Base-by-base conservation (phyloP, 345 rosid genomes). In the Rhodomyrtus tomentosa region DNA sequence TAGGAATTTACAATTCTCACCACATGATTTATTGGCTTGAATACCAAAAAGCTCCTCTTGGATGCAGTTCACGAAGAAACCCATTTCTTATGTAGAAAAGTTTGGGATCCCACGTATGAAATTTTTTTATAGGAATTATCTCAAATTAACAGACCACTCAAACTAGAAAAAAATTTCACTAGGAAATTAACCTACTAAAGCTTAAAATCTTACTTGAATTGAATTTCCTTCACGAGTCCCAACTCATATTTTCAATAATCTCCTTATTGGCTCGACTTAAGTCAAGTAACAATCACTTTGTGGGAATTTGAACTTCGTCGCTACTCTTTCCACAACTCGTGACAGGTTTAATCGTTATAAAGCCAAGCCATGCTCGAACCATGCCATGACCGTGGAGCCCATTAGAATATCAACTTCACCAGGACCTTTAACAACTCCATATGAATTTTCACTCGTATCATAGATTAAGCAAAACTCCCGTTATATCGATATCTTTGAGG, bases 381-480 rank as follows among this genome's bases (percentile, higher is more conserved):
- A 15, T 6, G 7, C 20, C 20, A 51, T 51, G 5, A 51, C 7
- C 7, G 18, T 15, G 3, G 40, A 59, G 21, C 73, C 15, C 29
- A 29, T 29, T 0, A 27, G 4, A 38, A 59, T 0, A 15, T 2
- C 0, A 14, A 59, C 36, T 59, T 27, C 6, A 29, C 18, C 0
- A 6, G 29, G 0, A 29, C 10, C 5, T 59, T 15, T 29, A 59
- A 59, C 5, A 0, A 0, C 21, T 59, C 2, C 73, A 29, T 59
- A 14, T 14, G 40, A 7, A 59, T 59, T 59, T 59, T 10, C 5
- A 14, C 38, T 13, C 6, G 21, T 27, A 58, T 20, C 21, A 29
- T 20, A 27, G 5, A 0, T 59, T 6, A 29, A 59, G 5, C 38
- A 58, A 58, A 58, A 14, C 10, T 1, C 72, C 1, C 32, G 0